Conservation (phyloP, 2,329 filamentous ascomycete species). For the Colletotrichum plurivorum region DNA sequence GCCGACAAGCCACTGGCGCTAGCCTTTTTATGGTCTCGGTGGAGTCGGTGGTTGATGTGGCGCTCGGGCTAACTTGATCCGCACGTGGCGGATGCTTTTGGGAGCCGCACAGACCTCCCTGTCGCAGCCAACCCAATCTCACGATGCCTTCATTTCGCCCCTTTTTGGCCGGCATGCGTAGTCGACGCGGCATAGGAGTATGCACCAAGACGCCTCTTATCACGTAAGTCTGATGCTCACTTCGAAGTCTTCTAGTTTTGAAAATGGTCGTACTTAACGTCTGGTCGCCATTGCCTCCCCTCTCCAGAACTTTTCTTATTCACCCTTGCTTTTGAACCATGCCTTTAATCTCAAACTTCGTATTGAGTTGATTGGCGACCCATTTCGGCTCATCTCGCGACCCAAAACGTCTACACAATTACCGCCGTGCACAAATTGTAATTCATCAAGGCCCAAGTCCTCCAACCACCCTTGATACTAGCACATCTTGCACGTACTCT, state of each 20-base stretch:
- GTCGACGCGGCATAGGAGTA: neutral
- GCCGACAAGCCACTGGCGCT: neutral
- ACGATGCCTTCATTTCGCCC: slow-evolving; percentile 15
- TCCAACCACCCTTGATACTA: no score
- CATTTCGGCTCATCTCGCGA: neutral
- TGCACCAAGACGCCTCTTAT: neutral
- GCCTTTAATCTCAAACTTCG: neutral
- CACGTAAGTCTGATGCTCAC: no score
- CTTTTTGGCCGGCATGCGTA: neutral
- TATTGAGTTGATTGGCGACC: neutral
- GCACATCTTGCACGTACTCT: no score
- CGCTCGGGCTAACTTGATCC: neutral
- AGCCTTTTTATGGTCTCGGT: neutral
- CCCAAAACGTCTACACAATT: no score
- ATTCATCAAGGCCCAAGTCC: neutral
- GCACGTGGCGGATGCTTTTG: neutral
- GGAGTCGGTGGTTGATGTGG: neutral
- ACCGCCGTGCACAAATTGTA: neutral
- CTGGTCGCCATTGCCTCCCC: no score
- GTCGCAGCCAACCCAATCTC: neutral
- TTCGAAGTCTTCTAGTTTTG: no score
- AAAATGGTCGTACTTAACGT: no score
- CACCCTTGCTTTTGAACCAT: neutral
- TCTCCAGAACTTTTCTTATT: no score
- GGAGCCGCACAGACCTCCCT: neutral